Percentiles rank a stretch among this genome's conserved stretches.
phyloP scores from a whole-genome alignment of 331 rosid species.

The Telfairia occidentalis region DNA sequence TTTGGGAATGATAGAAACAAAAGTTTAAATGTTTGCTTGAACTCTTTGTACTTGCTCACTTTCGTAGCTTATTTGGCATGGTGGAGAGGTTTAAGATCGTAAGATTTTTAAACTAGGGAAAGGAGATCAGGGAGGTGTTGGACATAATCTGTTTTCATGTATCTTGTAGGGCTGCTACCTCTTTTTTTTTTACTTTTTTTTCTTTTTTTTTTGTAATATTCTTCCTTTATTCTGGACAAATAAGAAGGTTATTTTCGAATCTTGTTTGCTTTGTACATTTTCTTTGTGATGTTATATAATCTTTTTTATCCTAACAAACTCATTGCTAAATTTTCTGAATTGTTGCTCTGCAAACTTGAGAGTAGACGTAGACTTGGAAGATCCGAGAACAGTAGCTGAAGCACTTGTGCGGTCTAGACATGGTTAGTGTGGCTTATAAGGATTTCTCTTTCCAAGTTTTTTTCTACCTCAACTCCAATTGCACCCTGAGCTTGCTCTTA shows the following conservation, averaged over 20 bases:
- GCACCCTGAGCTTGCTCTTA: background rate
- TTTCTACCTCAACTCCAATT: background rate
- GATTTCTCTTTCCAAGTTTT: slow-evolving; percentile 12
- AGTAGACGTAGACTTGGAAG: slow-evolving; percentile 73
- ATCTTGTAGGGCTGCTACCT: background rate
- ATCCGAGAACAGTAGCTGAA: slow-evolving; percentile 58
- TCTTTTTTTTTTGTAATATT: background rate
- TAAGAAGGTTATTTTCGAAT: background rate
- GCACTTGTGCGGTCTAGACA: slow-evolving; percentile 57
- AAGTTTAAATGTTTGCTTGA: background rate
- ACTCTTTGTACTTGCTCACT: background rate
- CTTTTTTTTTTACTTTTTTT: background rate
- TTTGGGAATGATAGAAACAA: background rate
- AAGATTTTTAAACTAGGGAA: background rate
- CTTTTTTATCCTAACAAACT: background rate
- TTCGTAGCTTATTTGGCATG: background rate
- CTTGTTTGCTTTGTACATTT: background rate
- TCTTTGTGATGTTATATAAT: background rate
- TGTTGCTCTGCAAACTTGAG: slow-evolving; percentile 23
- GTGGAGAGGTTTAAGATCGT: background rate
- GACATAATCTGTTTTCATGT: background rate
- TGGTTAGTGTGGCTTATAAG: slow-evolving; percentile 33
- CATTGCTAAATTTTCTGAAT: background rate
- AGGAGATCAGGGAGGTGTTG: background rate
- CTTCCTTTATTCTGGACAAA: background rate